These are phyloP conservation scores for Vaccinium myrtillus DNA, from an alignment of 148 eudicot genomes.

Conservation along the genomic window DNA sequence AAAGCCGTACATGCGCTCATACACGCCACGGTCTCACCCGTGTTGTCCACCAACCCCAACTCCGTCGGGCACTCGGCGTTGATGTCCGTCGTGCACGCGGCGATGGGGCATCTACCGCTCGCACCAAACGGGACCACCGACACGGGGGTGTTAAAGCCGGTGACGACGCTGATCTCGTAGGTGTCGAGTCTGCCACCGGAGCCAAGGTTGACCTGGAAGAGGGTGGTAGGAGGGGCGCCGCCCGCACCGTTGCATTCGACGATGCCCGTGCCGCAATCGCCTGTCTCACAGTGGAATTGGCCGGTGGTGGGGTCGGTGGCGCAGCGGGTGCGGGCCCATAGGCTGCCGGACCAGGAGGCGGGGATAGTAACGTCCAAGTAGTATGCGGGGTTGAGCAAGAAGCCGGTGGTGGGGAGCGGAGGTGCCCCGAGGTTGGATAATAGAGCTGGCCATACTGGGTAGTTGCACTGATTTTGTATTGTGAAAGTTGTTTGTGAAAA, in stretches of 20 bases:
- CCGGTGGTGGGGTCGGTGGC: slow-evolving; percentile 34
- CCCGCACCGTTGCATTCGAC: slow-evolving; percentile 56
- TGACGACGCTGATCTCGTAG: slow-evolving; percentile 79
- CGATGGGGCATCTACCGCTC: slow-evolving; percentile 42
- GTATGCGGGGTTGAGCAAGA: slow-evolving; percentile 42
- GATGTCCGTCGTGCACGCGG: slow-evolving; percentile 56
- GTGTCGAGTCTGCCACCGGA: slow-evolving; percentile 59
- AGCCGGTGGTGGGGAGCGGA: slow-evolving; percentile 52
- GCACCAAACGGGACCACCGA: slow-evolving; percentile 49
- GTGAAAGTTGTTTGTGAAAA: slow-evolving; percentile 52
- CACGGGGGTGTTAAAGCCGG: slow-evolving; percentile 74
- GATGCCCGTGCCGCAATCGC: slow-evolving; percentile 54
- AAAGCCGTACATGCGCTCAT: slow-evolving; percentile 84
- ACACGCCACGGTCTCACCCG: slow-evolving; percentile 46
- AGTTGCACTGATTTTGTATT: slow-evolving; percentile 52
- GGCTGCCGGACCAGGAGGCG: slow-evolving; percentile 66
- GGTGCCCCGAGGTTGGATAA: slow-evolving; percentile 62
- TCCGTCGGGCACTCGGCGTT: slow-evolving; percentile 53
- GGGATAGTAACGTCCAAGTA: slow-evolving; percentile 41
- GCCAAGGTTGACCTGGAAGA: slow-evolving; percentile 68
- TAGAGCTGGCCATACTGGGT: slow-evolving; percentile 74
- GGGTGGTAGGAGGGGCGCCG: slow-evolving; percentile 67
- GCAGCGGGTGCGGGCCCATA: slow-evolving; percentile 78
- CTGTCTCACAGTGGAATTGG: slow-evolving; percentile 59
- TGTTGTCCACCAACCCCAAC: slow-evolving; percentile 26